These are phyloP conservation scores for Lactarius indigo DNA, from an alignment of 768 basidiomycete species.

Conservation along the genomic window DNA sequence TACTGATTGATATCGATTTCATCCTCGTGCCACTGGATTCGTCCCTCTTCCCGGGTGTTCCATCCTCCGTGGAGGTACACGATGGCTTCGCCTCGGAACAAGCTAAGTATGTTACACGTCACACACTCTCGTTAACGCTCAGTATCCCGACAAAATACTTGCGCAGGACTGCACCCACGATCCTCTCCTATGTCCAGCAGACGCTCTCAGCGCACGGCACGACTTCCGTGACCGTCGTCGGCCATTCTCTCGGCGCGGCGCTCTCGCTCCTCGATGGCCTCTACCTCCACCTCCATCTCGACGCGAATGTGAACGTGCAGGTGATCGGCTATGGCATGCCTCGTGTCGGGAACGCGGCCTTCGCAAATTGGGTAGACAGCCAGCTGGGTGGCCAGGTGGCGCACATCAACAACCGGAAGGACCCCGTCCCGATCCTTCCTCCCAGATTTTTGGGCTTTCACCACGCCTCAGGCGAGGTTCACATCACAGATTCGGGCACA, in stretches of 20 bases:
- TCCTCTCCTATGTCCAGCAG: neutral
- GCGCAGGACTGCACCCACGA: neutral
- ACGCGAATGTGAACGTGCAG: neutral
- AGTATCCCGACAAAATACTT: neutral
- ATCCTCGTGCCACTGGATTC: neutral
- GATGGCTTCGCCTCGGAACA: neutral
- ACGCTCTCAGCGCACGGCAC: neutral
- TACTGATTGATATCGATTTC: neutral
- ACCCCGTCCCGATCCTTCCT: conserved; percentile 38
- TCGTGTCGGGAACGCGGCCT: conserved; percentile 1
- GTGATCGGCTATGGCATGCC: conserved; percentile 2
- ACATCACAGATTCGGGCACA: conserved; percentile 39
- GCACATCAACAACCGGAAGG: conserved; percentile 52
- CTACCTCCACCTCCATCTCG: neutral
- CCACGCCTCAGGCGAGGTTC: conserved; percentile 42
- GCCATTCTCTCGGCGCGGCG: conserved; percentile 13
- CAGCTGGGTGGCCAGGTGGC: conserved; percentile 51
- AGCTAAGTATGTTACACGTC: neutral
- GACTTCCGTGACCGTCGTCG: neutral
- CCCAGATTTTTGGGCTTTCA: conserved; percentile 42
- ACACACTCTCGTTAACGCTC: neutral
- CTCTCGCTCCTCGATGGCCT: conserved; percentile 1
- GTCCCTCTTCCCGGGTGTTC: neutral
- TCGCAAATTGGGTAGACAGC: conserved; percentile 17
- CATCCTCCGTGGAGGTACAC: neutral